phyloP scores from a whole-genome alignment of 1,284 basidiomycete species.

The Heliocybe sulcata region DNA sequence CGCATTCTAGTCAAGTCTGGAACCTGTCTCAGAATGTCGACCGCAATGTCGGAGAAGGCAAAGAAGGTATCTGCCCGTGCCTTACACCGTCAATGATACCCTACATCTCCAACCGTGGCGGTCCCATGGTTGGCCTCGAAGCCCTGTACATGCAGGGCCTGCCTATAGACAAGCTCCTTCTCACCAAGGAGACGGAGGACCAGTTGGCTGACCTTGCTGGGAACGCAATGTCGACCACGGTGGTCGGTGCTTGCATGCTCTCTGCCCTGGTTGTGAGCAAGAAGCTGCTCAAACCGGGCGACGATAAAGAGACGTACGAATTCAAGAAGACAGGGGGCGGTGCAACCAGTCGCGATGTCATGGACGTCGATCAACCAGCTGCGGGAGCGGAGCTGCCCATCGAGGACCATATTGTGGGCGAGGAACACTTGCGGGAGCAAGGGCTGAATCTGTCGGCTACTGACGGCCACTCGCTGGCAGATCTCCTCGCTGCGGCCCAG shows the following conservation, averaged over 20 bases:
- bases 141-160: constrained; percentile 92
- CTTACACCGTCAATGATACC: constrained; percentile 96
- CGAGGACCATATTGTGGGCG: constrained; percentile 59
- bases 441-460: constrained; percentile 67
- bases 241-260: constrained; percentile 87
- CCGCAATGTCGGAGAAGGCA: constrained; percentile 76
- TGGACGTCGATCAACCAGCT: constrained; percentile 40
- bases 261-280: constrained; percentile 70
- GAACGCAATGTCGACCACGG: constrained; percentile 96
- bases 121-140: constrained; percentile 93
- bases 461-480: constrained; percentile 36
- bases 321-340: constrained; percentile 37
- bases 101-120: constrained; percentile 91
- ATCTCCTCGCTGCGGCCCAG: constrained; percentile 61
- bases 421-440: constrained; percentile 53
- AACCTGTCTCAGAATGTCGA: constrained; percentile 98
- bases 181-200: constrained; percentile 91
- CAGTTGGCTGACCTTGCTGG: constrained; percentile 92
- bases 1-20: constrained; percentile 69
- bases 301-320: constrained; percentile 58
- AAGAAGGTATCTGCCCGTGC: constrained; percentile 84
- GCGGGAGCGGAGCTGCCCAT: constrained; percentile 20
- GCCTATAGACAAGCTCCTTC: constrained; percentile 84
- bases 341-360: constrained; percentile 21
- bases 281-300: constrained; percentile 57